Percentiles rank a stretch among this genome's conserved stretches.
Evolutionary conservation across 345 rosid species (phyloP).

Genomic region (Salix udensis): DNA sequence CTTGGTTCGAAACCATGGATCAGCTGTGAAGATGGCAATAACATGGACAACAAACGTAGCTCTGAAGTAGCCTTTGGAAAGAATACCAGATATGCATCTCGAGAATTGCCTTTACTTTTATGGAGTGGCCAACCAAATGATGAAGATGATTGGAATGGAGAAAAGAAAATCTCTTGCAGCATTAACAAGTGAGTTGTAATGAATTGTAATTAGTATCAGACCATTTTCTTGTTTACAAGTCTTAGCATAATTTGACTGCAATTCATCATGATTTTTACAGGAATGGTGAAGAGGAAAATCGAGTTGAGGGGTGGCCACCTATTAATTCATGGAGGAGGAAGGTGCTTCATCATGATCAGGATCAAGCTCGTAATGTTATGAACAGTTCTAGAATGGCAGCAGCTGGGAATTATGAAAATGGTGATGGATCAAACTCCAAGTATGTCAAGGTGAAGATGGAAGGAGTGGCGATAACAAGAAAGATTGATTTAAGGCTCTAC

Average conservation of each 20-base stretch:
- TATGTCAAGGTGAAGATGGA: slow-evolving; percentile 79
- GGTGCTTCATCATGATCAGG: slow-evolving; percentile 22
- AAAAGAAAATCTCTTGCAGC: slow-evolving; percentile 26
- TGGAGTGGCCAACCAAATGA: slow-evolving; percentile 55
- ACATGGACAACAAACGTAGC: slow-evolving; percentile 26
- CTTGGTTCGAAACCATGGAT: slow-evolving; percentile 11
- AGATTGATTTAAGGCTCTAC: slow-evolving; percentile 47
- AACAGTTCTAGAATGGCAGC: slow-evolving; percentile 1
- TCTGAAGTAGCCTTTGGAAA: slow-evolving; percentile 29
- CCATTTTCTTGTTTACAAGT: not conserved
- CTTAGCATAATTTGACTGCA: not conserved
- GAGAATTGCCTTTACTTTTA: slow-evolving; percentile 21
- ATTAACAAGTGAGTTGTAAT: slow-evolving; percentile 34
- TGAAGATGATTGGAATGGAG: slow-evolving; percentile 39
- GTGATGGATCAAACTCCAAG: slow-evolving; percentile 27
- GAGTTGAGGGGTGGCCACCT: slow-evolving; percentile 77
- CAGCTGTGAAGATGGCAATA: not conserved
- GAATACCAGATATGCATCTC: not conserved
- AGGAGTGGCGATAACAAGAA: slow-evolving; percentile 61
- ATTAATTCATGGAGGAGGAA: slow-evolving; percentile 64
- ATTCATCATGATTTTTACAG: not conserved
- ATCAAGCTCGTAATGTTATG: slow-evolving; percentile 1
- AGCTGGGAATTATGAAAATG: not conserved
- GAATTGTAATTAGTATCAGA: not conserved
- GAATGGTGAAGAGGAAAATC: slow-evolving; percentile 29